Percentiles rank a stretch among this genome's conserved stretches.
Evolutionary conservation across 176 grass and related monocot species (phyloP).

Genomic region (Rhipidocladum racemiflorum): DNA sequence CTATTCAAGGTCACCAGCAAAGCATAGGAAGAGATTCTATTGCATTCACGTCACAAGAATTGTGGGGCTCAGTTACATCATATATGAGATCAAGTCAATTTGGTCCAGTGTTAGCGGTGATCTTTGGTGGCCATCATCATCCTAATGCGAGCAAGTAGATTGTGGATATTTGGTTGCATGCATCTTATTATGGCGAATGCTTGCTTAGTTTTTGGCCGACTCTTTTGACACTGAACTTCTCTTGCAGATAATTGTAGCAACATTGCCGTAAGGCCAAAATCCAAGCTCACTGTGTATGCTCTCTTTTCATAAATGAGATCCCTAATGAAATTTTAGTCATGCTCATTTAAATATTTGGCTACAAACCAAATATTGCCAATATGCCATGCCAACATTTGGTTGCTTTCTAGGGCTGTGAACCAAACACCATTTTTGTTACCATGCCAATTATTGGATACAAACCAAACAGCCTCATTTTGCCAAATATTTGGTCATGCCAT

Average conservation of each 20-base stretch:
- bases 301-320: too few relatives aligned
- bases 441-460: too few relatives aligned
- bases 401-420: too few relatives aligned
- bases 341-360: too few relatives aligned
- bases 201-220: not conserved
- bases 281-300: too few relatives aligned
- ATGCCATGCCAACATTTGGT: too few relatives aligned
- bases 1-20: slow-evolving; percentile 37
- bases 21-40: slow-evolving; percentile 36
- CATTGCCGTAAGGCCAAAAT: slow-evolving; percentile 22
- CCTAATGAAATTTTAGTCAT: too few relatives aligned
- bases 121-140: slow-evolving; percentile 59
- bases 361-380: too few relatives aligned
- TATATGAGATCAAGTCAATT: slow-evolving; percentile 50
- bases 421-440: too few relatives aligned
- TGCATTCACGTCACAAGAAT: slow-evolving; percentile 43
- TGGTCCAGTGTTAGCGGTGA: slow-evolving; percentile 49
- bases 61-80: slow-evolving; percentile 49
- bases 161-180: not conserved
- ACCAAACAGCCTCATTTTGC: too few relatives aligned
- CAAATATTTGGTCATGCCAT: too few relatives aligned
- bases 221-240: slow-evolving; percentile 6
- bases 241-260: slow-evolving; percentile 51
- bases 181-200: not conserved
- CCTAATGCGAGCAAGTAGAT: slow-evolving; percentile 70